phyloP scores from a whole-genome alignment of 352 stramenopile species.

The Globisporangium solare region DNA sequence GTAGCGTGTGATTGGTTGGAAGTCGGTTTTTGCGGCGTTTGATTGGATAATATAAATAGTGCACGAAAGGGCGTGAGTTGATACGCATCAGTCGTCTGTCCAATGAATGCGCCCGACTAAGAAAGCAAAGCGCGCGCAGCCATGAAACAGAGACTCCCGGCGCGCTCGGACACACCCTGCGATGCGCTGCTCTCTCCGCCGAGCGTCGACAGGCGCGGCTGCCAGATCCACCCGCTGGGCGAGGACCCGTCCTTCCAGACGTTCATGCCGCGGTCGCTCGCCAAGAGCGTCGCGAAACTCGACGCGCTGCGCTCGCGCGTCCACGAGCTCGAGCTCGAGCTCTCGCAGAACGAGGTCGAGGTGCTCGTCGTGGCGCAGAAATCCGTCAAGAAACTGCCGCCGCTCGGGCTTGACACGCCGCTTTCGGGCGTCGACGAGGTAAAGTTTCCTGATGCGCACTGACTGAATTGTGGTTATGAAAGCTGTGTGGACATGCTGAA shows the following conservation, averaged over 20 bases:
- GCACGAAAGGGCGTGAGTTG: slow-evolving; percentile 1
- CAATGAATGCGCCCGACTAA: too few species aligned
- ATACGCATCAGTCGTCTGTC: not conserved
- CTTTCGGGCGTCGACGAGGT: not conserved
- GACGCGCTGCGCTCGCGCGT: slow-evolving; percentile 43
- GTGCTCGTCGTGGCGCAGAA: slow-evolving; percentile 23
- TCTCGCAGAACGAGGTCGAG: slow-evolving; percentile 49
- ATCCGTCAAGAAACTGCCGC: slow-evolving; percentile 38
- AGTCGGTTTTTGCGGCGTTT: not conserved
- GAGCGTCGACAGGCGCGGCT: slow-evolving; percentile 9
- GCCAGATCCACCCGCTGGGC: slow-evolving; percentile 47
- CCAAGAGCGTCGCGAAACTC: slow-evolving; percentile 50
- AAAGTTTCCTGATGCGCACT: too few species aligned
- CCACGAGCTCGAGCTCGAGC: slow-evolving; percentile 43
- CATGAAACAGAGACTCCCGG: slow-evolving; percentile 9
- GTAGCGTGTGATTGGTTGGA: slow-evolving; percentile 2
- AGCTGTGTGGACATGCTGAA: too few species aligned
- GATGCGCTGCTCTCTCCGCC: not conserved
- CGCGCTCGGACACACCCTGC: not conserved
- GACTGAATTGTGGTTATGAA: not conserved
- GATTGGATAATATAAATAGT: slow-evolving; percentile 12
- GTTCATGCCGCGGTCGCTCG: slow-evolving; percentile 51
- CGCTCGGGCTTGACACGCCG: slow-evolving; percentile 16
- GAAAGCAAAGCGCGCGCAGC: not conserved
- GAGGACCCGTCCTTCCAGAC: slow-evolving; percentile 35